Base-by-base conservation (phyloP, 371 early-diverging fungal species). In the Synchytrium microbalum region DNA sequence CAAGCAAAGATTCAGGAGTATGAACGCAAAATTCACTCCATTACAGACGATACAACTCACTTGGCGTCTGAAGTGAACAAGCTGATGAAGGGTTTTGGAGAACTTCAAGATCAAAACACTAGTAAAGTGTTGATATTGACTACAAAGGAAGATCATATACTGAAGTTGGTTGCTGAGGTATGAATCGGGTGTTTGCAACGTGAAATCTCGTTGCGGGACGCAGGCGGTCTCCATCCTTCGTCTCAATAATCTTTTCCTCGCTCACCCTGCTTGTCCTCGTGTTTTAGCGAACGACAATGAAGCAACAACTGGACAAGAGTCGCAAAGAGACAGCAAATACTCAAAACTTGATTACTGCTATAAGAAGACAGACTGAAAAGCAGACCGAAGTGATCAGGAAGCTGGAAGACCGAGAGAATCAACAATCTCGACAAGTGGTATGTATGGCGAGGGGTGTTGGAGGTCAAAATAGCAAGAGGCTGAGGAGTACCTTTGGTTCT, bases 21-120 rank as follows among this genome's bases (percentile, higher is more conserved):
- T 38, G 46, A 38, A 38, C 46, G 5, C 46, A 38, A 38, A 19
- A 38, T 38, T 19, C 10, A 38, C 19, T 38, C 19, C 19, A 10
- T 10, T 63, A 23, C 27, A 3, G 10, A 75, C 76, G 67, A 71
- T 26, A 85, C 85, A 60, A 67, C 77, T 30, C 81, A 84, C 64
- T 73, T 93, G 51, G 65, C 85, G 63, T 76, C 74, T 27, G 92
- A 92, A 68, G 83, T 95, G 57, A 90, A 92, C 57, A 82, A 78
- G 0, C 84, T 92, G 16, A 84, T 86, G 24, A 81, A 83, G 64
- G 90, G 86, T 30, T 91, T 87, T 81, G 75, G 76, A 1, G 82
- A 87, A 67, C 79, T 93, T 23, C 91, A 93, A 65, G 90, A 89
- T 63, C 88, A 89, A 59, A 88, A 86, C 64, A 79, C 85, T 31